Conservation (phyloP, 805 yeast genomes). For the Wickerhamomyces chaumierensis region DNA sequence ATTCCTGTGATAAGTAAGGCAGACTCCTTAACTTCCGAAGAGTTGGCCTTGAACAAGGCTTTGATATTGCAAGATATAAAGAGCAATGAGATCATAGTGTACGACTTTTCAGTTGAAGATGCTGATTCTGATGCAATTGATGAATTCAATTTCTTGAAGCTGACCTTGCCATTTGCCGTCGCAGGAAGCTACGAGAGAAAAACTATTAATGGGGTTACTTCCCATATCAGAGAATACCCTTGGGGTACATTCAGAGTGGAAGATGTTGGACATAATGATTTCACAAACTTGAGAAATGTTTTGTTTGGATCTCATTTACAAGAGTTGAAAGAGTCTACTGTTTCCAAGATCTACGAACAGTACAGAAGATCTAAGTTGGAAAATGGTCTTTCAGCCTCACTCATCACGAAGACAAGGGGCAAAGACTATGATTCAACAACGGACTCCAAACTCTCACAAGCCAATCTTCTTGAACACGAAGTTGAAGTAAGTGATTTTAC, state of each 20-base stretch:
- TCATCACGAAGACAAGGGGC: conserved; percentile 16
- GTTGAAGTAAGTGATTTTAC: neutral
- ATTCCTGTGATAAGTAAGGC: conserved; percentile 77
- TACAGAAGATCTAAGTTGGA: conserved; percentile 61
- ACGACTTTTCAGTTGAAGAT: conserved; percentile 47
- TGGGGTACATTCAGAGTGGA: conserved; percentile 59
- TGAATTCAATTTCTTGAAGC: conserved; percentile 27
- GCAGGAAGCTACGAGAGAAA: conserved; percentile 41
- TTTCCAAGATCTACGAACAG: conserved; percentile 63
- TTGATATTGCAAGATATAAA: conserved; percentile 46
- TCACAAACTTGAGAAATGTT: conserved; percentile 57
- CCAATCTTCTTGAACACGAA: neutral
- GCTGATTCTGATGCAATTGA: conserved; percentile 12
- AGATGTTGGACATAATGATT: conserved; percentile 54
- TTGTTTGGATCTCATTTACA: conserved; percentile 69
- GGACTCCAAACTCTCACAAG: neutral
- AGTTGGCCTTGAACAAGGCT: conserved; percentile 41
- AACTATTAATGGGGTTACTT: conserved; percentile 19
- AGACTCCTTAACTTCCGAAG: conserved; percentile 63
- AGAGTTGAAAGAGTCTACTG: conserved; percentile 75
- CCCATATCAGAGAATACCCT: conserved; percentile 45
- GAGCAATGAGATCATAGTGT: conserved; percentile 48
- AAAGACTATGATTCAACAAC: neutral
- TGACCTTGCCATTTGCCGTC: conserved; percentile 51
- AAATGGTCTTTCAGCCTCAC: conserved; percentile 14